phyloP scores from a whole-genome alignment of 2,329 filamentous ascomycete species.

The Colletotrichum siamense region DNA sequence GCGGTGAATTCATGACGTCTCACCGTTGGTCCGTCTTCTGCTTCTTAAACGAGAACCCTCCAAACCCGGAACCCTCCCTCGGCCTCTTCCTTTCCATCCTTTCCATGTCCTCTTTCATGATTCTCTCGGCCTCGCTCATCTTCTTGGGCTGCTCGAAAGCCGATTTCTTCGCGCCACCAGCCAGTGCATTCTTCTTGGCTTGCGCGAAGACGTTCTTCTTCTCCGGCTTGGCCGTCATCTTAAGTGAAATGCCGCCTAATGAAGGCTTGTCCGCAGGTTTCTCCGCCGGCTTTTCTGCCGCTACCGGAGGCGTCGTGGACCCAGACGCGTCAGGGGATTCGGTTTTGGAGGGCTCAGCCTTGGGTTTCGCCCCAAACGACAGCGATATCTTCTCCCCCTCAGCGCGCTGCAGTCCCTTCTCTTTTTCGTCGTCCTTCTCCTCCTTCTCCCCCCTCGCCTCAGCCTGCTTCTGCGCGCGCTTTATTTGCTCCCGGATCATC shows the following conservation, averaged over 20 bases:
- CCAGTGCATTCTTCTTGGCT: constrained; percentile 72
- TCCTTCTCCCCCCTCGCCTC: constrained; percentile 49
- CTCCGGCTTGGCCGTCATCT: constrained; percentile 68
- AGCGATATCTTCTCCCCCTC: constrained; percentile 81
- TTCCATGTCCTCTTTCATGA: constrained; percentile 87
- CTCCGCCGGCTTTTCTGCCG: constrained; percentile 20
- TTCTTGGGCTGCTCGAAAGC: constrained; percentile 72
- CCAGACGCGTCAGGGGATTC: constrained; percentile 19
- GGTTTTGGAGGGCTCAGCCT: constrained; percentile 18
- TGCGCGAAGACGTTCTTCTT: constrained; percentile 78
- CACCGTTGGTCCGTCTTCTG: constrained; percentile 39
- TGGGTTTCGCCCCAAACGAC: constrained; percentile 62
- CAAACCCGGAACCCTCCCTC: constrained; percentile 51
- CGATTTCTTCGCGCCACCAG: constrained; percentile 65
- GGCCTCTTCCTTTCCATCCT: constrained; percentile 74
- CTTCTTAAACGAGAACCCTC: constrained; percentile 57
- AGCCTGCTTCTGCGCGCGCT: constrained; percentile 70
- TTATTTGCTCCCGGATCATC: constrained; percentile 84
- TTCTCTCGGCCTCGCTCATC: constrained; percentile 86
- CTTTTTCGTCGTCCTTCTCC: constrained; percentile 43
- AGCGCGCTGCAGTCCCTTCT: constrained; percentile 60
- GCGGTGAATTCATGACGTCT: background rate
- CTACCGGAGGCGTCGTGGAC: constrained; percentile 19
- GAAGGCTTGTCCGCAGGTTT: constrained; percentile 17
- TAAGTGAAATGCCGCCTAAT: constrained; percentile 61